These are phyloP conservation scores for Sanghuangporus weigelae DNA, from an alignment of 1,284 basidiomycete species.

Conservation along the genomic window DNA sequence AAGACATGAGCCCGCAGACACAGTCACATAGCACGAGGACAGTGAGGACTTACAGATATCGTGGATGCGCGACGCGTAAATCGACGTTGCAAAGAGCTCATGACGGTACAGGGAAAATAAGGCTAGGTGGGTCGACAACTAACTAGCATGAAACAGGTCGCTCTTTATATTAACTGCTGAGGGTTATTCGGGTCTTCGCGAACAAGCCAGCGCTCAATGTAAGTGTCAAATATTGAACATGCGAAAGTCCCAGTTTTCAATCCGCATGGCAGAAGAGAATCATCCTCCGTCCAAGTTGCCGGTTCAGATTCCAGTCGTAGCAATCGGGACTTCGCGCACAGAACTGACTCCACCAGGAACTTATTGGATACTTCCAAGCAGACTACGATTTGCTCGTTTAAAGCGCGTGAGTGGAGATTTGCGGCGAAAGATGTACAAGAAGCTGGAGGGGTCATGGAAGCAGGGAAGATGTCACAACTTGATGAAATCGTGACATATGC, in stretches of 20 bases:
- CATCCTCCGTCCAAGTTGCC: no score
- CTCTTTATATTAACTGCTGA: background rate
- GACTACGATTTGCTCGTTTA: no score
- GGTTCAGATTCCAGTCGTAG: no score
- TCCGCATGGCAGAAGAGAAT: no score
- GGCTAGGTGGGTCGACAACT: background rate
- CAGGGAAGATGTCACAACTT: no score
- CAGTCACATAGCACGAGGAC: background rate
- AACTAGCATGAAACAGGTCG: background rate
- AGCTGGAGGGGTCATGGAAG: no score
- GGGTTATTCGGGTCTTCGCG: background rate
- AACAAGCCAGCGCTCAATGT: background rate
- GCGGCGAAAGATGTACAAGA: no score
- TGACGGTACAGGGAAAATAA: background rate
- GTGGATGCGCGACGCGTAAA: constrained; percentile 11
- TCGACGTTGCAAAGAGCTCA: constrained; percentile 8
- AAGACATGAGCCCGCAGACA: background rate
- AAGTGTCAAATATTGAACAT: background rate
- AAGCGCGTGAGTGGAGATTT: no score
- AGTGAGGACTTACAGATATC: background rate
- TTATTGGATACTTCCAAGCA: no score
- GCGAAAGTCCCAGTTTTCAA: background rate
- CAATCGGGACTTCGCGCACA: no score
- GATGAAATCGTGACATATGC: no score
- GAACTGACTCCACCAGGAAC: no score